Percentiles rank a stretch among this genome's conserved stretches.
Conservation (phyloP, 352 stramenopile species). For the Phytophthora sojae region DNA sequence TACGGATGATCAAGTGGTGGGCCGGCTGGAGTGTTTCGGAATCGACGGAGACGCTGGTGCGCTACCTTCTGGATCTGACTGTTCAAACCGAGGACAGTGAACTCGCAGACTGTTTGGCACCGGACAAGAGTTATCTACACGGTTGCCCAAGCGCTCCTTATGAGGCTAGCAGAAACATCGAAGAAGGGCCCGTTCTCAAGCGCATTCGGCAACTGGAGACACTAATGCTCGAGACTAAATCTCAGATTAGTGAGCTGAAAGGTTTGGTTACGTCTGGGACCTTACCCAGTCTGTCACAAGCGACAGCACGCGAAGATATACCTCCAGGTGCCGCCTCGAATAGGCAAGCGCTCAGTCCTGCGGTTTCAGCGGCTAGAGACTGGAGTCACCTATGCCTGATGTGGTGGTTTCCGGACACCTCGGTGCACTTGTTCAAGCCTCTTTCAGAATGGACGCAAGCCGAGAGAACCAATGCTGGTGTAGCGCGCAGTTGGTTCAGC, state of each 20-base stretch:
- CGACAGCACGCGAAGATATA: neutral
- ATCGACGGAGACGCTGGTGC: slow-evolving; percentile 21
- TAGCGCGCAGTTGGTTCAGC: slow-evolving; percentile 5
- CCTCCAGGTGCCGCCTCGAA: neutral
- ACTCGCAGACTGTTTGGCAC: slow-evolving; percentile 11
- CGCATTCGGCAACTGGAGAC: slow-evolving; percentile 10
- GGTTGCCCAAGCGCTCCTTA: slow-evolving; percentile 13
- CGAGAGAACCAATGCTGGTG: neutral
- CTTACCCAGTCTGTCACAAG: neutral
- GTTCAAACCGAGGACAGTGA: slow-evolving; percentile 16
- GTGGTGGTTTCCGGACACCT: neutral
- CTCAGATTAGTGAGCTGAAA: neutral
- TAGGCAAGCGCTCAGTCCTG: neutral
- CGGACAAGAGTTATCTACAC: slow-evolving; percentile 20
- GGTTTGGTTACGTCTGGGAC: neutral
- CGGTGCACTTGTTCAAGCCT: slow-evolving; percentile 15
- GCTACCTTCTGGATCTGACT: slow-evolving; percentile 15
- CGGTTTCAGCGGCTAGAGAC: neutral
- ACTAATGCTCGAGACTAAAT: neutral
- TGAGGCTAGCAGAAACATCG: neutral
- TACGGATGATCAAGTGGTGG: slow-evolving; percentile 26
- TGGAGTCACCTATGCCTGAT: neutral
- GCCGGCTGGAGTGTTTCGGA: slow-evolving; percentile 21
- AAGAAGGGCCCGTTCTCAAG: slow-evolving; percentile 18
- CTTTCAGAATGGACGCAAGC: slow-evolving; percentile 4